A percentile compares a stretch with the other conserved stretches of the same genome.
These are phyloP conservation scores for Xerocomus amazonicus DNA, from an alignment of 1,284 basidiomycete species.

Conservation along the genomic window DNA sequence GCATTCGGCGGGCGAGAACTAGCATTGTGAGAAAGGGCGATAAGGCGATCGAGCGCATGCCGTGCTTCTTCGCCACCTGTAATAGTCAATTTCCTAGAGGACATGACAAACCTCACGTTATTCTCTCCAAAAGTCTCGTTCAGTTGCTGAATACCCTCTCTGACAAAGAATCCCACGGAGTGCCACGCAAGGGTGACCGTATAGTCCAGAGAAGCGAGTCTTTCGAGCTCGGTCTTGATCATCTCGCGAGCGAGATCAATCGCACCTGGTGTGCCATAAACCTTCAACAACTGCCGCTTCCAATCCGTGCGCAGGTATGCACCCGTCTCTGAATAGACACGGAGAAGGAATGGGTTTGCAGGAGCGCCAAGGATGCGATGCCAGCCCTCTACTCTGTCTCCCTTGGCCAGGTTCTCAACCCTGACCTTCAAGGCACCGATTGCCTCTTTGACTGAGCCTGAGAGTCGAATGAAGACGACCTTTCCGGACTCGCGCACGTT, in stretches of 20 bases:
- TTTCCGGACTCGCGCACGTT: constrained; percentile 18
- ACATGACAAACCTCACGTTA: too few species aligned
- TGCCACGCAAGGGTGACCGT: constrained; percentile 35
- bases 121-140: constrained; percentile 13
- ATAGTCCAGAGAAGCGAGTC: constrained; percentile 40
- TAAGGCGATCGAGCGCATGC: constrained; percentile 40
- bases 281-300: constrained; percentile 38
- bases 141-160: constrained; percentile 42
- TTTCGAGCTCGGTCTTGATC: too few species aligned
- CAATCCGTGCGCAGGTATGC: constrained; percentile 43
- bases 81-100: constrained; percentile 37
- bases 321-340: constrained; percentile 35
- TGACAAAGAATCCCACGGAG: constrained; percentile 47
- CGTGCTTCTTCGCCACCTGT: constrained; percentile 49
- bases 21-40: constrained; percentile 37
- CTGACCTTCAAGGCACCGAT: constrained; percentile 56
- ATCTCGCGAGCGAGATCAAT: constrained; percentile 38
- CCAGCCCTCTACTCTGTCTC: constrained; percentile 48
- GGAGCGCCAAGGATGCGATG: constrained; percentile 38
- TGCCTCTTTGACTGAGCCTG: constrained; percentile 42
- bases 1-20: constrained; percentile 7
- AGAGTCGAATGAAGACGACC: constrained; percentile 27
- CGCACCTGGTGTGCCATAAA: constrained; percentile 39
- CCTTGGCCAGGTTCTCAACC: constrained; percentile 50
- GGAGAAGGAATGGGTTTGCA: constrained; percentile 35